Percentiles rank a stretch among this genome's conserved stretches.
Conservation (phyloP, 805 yeast species). For the Nakazawaea wyomingensis region DNA sequence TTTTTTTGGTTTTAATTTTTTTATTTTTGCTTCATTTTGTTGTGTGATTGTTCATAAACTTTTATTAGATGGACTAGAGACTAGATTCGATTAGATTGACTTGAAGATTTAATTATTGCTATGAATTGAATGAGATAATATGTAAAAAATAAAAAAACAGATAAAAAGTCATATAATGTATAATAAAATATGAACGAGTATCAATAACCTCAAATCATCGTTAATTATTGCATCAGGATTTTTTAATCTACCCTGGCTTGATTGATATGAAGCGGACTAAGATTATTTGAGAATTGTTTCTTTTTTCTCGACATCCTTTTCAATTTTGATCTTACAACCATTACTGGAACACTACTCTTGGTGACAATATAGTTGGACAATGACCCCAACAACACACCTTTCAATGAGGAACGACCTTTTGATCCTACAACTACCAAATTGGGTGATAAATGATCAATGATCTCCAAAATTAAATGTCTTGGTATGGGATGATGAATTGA, state of each 20-base stretch:
- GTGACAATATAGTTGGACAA: conserved; percentile 69
- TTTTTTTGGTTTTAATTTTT: no score
- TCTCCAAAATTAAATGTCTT: conserved; percentile 61
- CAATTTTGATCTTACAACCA: conserved; percentile 72
- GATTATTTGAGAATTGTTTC: conserved; percentile 50
- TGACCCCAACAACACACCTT: conserved; percentile 71
- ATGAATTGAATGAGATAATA: no score
- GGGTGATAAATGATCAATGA: conserved; percentile 67
- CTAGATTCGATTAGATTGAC: no score
- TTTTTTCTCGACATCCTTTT: conserved; percentile 60
- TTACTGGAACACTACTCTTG: conserved; percentile 68
- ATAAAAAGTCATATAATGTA: background rate
- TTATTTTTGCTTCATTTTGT: no score
- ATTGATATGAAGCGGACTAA: conserved; percentile 41
- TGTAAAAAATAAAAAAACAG: background rate
- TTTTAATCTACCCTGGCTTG: conserved; percentile 37
- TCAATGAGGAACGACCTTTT: conserved; percentile 64
- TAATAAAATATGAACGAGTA: no score
- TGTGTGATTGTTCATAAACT: no score
- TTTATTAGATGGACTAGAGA: no score
- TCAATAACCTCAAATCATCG: no score
- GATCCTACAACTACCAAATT: conserved; percentile 74
- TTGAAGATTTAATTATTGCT: no score
- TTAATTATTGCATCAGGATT: no score
- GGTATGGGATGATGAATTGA: conserved; percentile 75